Conservation (phyloP, 116 monocot genomes). For the Posidonia oceanica region DNA sequence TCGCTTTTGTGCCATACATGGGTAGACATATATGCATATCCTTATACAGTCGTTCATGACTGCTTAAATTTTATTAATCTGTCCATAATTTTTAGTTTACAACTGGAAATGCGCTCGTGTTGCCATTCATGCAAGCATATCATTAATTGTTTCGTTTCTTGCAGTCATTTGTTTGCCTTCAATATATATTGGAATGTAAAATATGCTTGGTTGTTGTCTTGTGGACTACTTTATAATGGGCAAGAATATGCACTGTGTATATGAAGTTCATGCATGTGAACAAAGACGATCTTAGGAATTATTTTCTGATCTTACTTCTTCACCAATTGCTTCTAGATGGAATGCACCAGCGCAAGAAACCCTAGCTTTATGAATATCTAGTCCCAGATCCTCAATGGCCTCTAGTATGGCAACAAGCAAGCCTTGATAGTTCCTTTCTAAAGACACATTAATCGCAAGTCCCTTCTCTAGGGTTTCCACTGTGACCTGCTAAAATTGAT, state of each 20-base stretch:
- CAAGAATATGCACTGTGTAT: not conserved
- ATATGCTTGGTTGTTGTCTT: no score
- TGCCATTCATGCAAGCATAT: no score
- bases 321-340: constrained; percentile 61
- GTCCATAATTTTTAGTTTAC: no score
- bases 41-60: no score
- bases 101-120: no score
- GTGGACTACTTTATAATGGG: no score
- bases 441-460: constrained; percentile 53
- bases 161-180: no score
- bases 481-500: constrained; percentile 42
- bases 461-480: constrained; percentile 74
- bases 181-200: not conserved
- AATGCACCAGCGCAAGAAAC: constrained; percentile 73
- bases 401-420: constrained; percentile 71
- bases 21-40: no score
- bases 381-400: constrained; percentile 71
- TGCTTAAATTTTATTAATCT: no score
- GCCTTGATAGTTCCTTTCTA: constrained; percentile 46
- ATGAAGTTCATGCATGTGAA: not conserved
- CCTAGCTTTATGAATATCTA: constrained; percentile 72
- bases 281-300: no score
- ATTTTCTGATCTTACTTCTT: constrained; percentile 39
- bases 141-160: no score
- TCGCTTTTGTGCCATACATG: no score